Evolutionary conservation across 1,284 basidiomycete genomes (phyloP), one percentile per base, ranked within the genome.

Genomic region (Papiliotrema fonsecae): DNA sequence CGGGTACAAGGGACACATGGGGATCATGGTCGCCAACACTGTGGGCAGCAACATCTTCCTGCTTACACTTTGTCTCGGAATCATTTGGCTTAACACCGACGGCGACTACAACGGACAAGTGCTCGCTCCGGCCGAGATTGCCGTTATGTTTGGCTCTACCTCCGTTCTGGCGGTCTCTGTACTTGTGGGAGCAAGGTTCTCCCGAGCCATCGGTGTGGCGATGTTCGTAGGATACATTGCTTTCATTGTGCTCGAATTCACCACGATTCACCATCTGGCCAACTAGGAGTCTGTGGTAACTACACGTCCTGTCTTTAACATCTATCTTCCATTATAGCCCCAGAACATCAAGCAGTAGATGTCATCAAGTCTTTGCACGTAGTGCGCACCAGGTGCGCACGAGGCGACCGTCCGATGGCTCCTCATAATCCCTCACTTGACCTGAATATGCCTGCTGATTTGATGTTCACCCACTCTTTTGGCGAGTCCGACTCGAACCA

Each of bases 1-100:
- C 5, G 69, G 63, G 2, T 49, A 52, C 2, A 55, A 61, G 26
- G 55, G 57, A 27, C 61, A 65, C n/a, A 50, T 52, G 34, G 63
- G 61, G 25, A 59, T 69, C 40, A 50, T 71, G 36, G 52, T 66
- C 50, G 67, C 66, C 18, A 65, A 64, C 27, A 65, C 65, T 0
- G 67, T 69, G 16, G 69, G 69, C 6, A 62, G 59, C 49, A 68
- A 69, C 48, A 56, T 68, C n/a, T 69, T 69, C 51, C 55, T 71
- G 7, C 56, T 68, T 19, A 64, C 67, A 0, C 52, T 71, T 2
- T 66, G 64, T 46, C 55, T 69, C 1, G 69, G 67, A 22, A 51
- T 71, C 10, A 58, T 62, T n/a, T 57, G 62, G 50, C 38, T 61
- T 35, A 58, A 39, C 13, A 21, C 30, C n/a, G 37, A 28, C 18